Conservation (phyloP, 2,329 filamentous ascomycete genomes). For the Amesomyces nigricolor region DNA sequence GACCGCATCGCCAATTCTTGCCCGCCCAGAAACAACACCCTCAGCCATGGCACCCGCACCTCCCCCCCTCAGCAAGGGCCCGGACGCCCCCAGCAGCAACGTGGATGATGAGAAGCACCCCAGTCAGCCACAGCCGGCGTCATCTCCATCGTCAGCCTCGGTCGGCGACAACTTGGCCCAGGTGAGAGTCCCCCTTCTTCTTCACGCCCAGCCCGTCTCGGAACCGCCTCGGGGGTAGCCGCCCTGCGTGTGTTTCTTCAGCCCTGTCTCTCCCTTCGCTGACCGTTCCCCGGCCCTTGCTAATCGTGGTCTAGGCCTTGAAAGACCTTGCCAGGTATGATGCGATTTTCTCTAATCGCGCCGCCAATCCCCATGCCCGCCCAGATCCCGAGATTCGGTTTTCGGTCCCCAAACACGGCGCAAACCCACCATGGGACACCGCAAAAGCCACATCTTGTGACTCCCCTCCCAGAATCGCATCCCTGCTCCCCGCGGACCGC, state of each 20-base stretch:
- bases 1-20: not conserved
- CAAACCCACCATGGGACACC: not conserved
- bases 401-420: not conserved
- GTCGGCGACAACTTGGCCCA: constrained; percentile 19
- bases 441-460: constrained; percentile 1
- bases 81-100: not conserved
- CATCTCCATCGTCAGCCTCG: constrained; percentile 15
- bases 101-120: not conserved
- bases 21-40: not conserved
- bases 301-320: constrained; percentile 28
- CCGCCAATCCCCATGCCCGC: constrained; percentile 9
- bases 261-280: constrained; percentile 15
- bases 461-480: not conserved
- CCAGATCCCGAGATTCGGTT: not conserved
- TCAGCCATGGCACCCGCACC: constrained; percentile 4
- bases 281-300: constrained; percentile 17
- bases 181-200: constrained; percentile 13
- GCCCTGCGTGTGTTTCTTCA: constrained; percentile 4
- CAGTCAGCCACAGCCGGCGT: not conserved
- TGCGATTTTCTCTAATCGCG: constrained; percentile 18
- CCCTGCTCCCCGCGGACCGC: not conserved
- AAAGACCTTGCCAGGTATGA: constrained; percentile 32
- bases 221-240: constrained; percentile 1
- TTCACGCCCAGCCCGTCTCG: not conserved
- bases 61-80: not conserved